Base-by-base conservation (phyloP, 2,329 filamentous ascomycete species). In the Blumeriella jaapii region DNA sequence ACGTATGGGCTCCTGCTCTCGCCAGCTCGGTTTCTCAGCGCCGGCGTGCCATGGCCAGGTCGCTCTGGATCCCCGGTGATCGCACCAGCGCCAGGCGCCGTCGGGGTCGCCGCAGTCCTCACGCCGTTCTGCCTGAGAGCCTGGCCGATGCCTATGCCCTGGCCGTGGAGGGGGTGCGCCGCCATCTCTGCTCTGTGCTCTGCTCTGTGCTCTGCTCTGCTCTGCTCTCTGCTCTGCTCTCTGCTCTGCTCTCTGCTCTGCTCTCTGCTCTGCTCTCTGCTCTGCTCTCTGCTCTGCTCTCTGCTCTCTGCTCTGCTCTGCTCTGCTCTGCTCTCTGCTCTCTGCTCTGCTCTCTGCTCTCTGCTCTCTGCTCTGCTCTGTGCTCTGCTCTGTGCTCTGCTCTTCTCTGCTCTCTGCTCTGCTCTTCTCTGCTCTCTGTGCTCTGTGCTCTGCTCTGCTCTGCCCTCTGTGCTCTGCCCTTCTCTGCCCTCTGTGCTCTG, bases 1-100 rank as follows among this genome's bases (percentile, higher is more conserved):
- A 81, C 75, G 61, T 82, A 82, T 37, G 77, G 76, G 48, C 74
- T 79, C 50, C 68, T 68, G 55, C 73, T 78, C 53, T 77, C 67
- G 32, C 56, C 60, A 37, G 75, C 65, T 44, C 69, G 64, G 52
- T 80, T 81, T 22, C 57, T 57, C 39, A 75, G 58, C 3, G 38
- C 25, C 5, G 44, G 8, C 23, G 45, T 42, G 20, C 18, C 48
- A 41, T 12, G 41, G 42, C 27, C 44, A 41, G 34, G 50, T 9
- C 22, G 36, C 28, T 35, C 36, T 41, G 24, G 25, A 18, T 6
- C 11, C 14, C 20, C 37, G 25, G 15, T 34, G n/a, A 17, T 29
- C 7, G 14, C 20, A 16, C 6, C 7, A 11, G 31, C 28, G 31
- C n/a, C 6, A 27, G 20, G 14, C 12, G 12, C n/a, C 20, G 23